Base-by-base conservation (phyloP, 2,329 filamentous ascomycete genomes). In the Microsporum audouinii region DNA sequence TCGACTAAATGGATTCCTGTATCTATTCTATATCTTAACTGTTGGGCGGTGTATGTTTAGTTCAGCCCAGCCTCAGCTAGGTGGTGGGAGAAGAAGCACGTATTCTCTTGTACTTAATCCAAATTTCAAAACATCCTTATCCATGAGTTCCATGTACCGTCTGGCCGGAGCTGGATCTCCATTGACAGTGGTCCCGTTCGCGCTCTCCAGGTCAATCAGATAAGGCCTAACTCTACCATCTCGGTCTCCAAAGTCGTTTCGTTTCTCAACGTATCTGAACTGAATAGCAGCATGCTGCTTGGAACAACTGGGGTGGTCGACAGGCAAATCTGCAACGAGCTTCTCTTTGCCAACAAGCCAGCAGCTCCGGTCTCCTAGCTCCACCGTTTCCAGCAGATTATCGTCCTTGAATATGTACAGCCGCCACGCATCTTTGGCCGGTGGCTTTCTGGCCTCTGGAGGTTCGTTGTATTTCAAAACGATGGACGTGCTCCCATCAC, bases 391-490 rank as follows among this genome's bases (percentile, higher is more conserved):
- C 38, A 96, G 73, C 2, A 95, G 80, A 61, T 91, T 88, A 33
- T 81, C 74, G 8, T 85, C 88, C 71, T 96, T 96, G 82, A 99
- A 99, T 27, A 96, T 83, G 71, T 95, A 97, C 56, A 99, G 78
- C 63, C 89, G 88, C 92, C 92, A 99, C 61, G 84, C 78, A 66
- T 94, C 85, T 60, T 84, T 86, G 0, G 87, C 71, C 0, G 91
- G 81, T 0, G 94, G 89, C 68, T 96, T 96, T 62, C 94, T 88
- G 57, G 92, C 89, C 77, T 99, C 94, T 8, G 89, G 78, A 1
- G 94, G 94, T 75, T 99, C 94, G 76, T 96, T 89, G 74, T 99
- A 99, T 78, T 97, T 97, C 55, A 99, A 82, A 2, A 89, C 84
- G 60, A 96, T 85, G 27, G 82, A 82, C 2, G 85, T 87, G 27